Evolutionary conservation across 768 basidiomycete species (phyloP).

Genomic region (Multifurca ochricompacta): DNA sequence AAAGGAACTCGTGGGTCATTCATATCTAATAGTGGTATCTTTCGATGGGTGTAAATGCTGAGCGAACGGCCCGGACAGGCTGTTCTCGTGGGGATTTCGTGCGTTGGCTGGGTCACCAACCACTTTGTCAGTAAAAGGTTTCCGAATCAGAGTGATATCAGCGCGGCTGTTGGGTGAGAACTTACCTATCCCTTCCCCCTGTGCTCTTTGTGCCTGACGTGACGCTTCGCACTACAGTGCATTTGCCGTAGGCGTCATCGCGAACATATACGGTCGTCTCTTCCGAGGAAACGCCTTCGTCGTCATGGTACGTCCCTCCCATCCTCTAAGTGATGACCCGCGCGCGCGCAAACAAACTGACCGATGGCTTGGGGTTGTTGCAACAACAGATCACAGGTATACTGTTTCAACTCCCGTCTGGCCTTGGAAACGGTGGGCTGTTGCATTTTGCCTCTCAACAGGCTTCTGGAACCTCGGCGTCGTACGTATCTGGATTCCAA

Average conservation of each 20-base stretch:
- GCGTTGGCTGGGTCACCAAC: slow-evolving; percentile 72
- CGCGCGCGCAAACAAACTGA: not conserved
- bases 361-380: not conserved
- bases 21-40: not conserved
- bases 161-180: slow-evolving; percentile 60
- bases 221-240: slow-evolving; percentile 34
- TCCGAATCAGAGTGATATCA: slow-evolving; percentile 64
- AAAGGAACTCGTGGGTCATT: slow-evolving; percentile 46
- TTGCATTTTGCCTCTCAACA: slow-evolving; percentile 58
- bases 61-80: slow-evolving; percentile 24
- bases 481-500: slow-evolving; percentile 64
- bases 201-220: slow-evolving; percentile 4
- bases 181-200: not conserved
- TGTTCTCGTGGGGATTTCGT: slow-evolving; percentile 53
- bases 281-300: slow-evolving; percentile 72
- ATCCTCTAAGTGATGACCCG: no score
- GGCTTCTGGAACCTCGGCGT: slow-evolving; percentile 40
- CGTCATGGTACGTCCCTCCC: slow-evolving; percentile 51
- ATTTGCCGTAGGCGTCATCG: slow-evolving; percentile 72
- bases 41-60: not conserved
- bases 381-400: slow-evolving; percentile 56
- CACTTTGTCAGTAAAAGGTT: slow-evolving; percentile 59
- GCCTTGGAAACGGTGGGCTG: slow-evolving; percentile 72
- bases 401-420: slow-evolving; percentile 79
- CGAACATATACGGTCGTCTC: slow-evolving; percentile 71